These are phyloP conservation scores for Pulicaria dysenterica DNA, from an alignment of 129 eudicot species.

Conservation along the genomic window DNA sequence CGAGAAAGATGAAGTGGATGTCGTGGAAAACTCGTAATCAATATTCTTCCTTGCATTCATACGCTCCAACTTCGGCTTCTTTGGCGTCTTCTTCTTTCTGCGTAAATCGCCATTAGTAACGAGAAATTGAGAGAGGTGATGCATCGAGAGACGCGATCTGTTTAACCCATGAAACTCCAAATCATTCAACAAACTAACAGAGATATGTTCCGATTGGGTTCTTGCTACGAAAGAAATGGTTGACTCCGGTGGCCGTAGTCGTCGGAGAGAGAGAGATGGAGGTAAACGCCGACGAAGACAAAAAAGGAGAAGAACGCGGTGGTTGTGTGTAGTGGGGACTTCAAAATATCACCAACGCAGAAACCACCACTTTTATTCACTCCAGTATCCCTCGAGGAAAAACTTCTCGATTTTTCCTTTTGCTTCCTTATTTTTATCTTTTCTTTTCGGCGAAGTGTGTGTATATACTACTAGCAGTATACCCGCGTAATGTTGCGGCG, in stretches of 20 bases:
- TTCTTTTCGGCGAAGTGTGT: too few relatives aligned
- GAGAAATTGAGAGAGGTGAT: conserved; percentile 34
- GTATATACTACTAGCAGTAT: too few relatives aligned
- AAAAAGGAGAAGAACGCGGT: conserved; percentile 23
- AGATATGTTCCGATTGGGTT: conserved; percentile 1
- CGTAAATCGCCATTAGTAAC: conserved; percentile 25
- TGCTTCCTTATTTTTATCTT: not conserved
- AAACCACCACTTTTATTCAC: conserved; percentile 23
- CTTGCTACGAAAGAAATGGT: conserved; percentile 11
- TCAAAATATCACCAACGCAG: conserved; percentile 22
- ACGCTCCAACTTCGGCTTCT: conserved; percentile 63
- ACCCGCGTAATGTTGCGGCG: too few relatives aligned
- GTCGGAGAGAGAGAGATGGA: conserved; percentile 22
- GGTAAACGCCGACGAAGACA: conserved; percentile 40
- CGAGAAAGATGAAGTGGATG: conserved; percentile 28
- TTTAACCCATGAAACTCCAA: conserved; percentile 16
- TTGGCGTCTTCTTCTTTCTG: conserved; percentile 36
- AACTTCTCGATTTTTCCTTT: too few relatives aligned
- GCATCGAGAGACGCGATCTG: conserved; percentile 27
- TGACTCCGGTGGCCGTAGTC: conserved; percentile 33
- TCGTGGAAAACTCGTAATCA: conserved; percentile 53
- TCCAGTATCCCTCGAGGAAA: conserved; percentile 11
- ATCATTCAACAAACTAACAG: not conserved
- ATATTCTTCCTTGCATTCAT: conserved; percentile 56
- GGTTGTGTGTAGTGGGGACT: conserved; percentile 29